Percentiles rank a stretch among this genome's conserved stretches.
These are phyloP conservation scores for Aeminium ludgeri DNA, from an alignment of 495 filamentous ascomycete species.

Conservation along the genomic window DNA sequence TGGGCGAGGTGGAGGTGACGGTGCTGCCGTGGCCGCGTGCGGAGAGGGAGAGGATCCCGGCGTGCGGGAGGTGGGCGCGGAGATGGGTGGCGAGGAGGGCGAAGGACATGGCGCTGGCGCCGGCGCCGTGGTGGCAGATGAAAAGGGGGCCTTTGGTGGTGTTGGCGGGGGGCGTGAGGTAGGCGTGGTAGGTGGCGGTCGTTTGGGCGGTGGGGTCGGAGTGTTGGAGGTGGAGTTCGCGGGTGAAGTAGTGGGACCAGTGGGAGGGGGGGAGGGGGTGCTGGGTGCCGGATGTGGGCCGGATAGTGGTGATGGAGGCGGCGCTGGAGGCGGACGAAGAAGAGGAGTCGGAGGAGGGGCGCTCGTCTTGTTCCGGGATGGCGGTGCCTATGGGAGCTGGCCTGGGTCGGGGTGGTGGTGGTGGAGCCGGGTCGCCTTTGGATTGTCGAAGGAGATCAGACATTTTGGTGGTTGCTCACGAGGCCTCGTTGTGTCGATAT, in stretches of 20 bases:
- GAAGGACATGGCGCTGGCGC: constrained; percentile 77
- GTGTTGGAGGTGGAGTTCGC: constrained; percentile 57
- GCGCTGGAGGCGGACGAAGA: constrained; percentile 48
- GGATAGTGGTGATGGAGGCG: constrained; percentile 78
- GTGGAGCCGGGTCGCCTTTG: background rate
- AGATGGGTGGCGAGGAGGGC: constrained; percentile 63
- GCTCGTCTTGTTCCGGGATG: constrained; percentile 40
- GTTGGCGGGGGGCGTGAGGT: constrained; percentile 51
- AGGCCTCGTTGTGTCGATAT: too few species aligned
- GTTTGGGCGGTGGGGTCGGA: constrained; percentile 21
- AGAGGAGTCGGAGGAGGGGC: constrained; percentile 55
- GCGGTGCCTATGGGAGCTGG: constrained; percentile 7
- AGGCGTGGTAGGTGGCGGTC: constrained; percentile 66
- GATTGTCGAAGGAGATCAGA: constrained; percentile 12
- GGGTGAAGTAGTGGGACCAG: constrained; percentile 81
- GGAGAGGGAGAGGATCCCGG: constrained; percentile 70
- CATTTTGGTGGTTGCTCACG: constrained; percentile 11
- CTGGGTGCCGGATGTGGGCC: constrained; percentile 58
- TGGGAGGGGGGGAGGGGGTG: constrained; percentile 31
- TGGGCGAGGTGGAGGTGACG: constrained; percentile 18
- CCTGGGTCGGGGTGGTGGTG: constrained; percentile 5
- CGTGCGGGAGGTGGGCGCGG: constrained; percentile 56
- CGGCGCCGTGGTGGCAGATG: constrained; percentile 78
- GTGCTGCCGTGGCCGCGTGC: constrained; percentile 78
- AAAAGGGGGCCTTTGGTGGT: constrained; percentile 53